Evolutionary conservation across 495 filamentous ascomycete genomes (phyloP).

Genomic region (Chaetomidium leptoderma): DNA sequence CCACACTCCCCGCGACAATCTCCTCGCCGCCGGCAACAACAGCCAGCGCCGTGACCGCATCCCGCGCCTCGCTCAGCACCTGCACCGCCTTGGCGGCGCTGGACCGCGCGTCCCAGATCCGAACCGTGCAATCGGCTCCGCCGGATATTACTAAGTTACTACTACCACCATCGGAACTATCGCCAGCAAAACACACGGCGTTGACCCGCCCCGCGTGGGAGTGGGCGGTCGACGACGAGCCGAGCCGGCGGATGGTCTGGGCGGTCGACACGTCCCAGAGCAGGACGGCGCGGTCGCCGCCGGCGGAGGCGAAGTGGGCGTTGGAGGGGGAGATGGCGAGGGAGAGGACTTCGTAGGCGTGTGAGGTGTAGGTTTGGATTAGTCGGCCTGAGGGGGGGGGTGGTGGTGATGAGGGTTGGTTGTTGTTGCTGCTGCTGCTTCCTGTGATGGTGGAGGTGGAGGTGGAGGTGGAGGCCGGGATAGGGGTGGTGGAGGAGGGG

Average conservation of each 20-base stretch:
- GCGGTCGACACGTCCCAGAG: constrained; percentile 88
- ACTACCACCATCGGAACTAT: too few species aligned
- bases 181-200: constrained; percentile 68
- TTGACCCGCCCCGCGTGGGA: constrained; percentile 74
- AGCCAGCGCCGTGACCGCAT: constrained; percentile 64
- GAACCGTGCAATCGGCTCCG: constrained; percentile 75
- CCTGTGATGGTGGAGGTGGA: constrained; percentile 18
- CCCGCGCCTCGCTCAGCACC: constrained; percentile 70
- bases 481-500: constrained; percentile 44
- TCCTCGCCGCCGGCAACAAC: constrained; percentile 52
- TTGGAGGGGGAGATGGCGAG: constrained; percentile 73
- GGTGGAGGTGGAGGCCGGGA: constrained; percentile 36
- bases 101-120: constrained; percentile 75
- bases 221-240: constrained; percentile 36
- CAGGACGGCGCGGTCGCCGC: constrained; percentile 85
- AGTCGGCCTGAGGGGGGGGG: constrained; percentile 44
- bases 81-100: constrained; percentile 66
- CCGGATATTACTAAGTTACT: constrained; percentile 66
- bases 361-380: constrained; percentile 81
- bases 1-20: constrained; percentile 73
- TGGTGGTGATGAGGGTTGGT: constrained; percentile 22
- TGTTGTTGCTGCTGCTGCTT: not conserved
- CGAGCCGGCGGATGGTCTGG: constrained; percentile 67
- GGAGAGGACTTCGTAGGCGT: constrained; percentile 86
- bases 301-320: constrained; percentile 70